phyloP scores from a whole-genome alignment of 2,329 filamentous ascomycete genomes.

The Trichoderma lentiforme region DNA sequence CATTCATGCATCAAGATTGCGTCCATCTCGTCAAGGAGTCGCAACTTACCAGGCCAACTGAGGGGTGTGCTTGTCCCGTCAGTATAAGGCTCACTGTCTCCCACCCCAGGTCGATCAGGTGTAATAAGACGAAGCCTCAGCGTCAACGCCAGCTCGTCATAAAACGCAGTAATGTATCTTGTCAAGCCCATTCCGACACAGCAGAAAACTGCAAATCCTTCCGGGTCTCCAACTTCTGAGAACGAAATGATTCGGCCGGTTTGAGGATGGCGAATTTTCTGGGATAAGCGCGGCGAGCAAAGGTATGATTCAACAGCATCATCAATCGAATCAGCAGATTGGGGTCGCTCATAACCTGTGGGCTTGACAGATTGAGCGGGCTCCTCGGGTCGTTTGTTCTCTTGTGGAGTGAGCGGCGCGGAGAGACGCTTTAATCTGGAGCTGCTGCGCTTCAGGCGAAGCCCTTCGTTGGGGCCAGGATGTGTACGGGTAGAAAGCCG shows the following conservation, averaged over 20 bases:
- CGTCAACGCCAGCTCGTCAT: slow-evolving; percentile 88
- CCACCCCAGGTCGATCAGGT: slow-evolving; percentile 88
- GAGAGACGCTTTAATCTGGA: slow-evolving; percentile 59
- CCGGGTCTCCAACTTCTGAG: slow-evolving; percentile 90
- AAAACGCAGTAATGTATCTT: slow-evolving; percentile 93
- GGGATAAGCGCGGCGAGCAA: slow-evolving; percentile 76
- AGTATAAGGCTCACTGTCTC: slow-evolving; percentile 81
- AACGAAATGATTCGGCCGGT: slow-evolving; percentile 89
- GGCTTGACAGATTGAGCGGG: slow-evolving; percentile 30
- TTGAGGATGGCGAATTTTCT: slow-evolving; percentile 81
- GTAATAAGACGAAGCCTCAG: slow-evolving; percentile 88
- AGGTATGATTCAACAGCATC: slow-evolving; percentile 84
- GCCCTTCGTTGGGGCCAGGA: slow-evolving; percentile 44
- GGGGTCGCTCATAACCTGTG: slow-evolving; percentile 66
- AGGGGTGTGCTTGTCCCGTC: slow-evolving; percentile 82
- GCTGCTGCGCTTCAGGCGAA: slow-evolving; percentile 52
- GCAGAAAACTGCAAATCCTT: slow-evolving; percentile 89
- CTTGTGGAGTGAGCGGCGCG: slow-evolving; percentile 41
- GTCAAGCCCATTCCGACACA: slow-evolving; percentile 98
- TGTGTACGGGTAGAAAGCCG: slow-evolving; percentile 48
- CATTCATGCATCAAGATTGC: neutral
- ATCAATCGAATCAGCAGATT: slow-evolving; percentile 82
- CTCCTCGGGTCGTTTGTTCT: slow-evolving; percentile 29
- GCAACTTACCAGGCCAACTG: slow-evolving; percentile 79
- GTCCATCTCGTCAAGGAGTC: neutral